Base-by-base conservation (phyloP, 768 basidiomycete genomes). In the Artomyces pyxidatus region DNA sequence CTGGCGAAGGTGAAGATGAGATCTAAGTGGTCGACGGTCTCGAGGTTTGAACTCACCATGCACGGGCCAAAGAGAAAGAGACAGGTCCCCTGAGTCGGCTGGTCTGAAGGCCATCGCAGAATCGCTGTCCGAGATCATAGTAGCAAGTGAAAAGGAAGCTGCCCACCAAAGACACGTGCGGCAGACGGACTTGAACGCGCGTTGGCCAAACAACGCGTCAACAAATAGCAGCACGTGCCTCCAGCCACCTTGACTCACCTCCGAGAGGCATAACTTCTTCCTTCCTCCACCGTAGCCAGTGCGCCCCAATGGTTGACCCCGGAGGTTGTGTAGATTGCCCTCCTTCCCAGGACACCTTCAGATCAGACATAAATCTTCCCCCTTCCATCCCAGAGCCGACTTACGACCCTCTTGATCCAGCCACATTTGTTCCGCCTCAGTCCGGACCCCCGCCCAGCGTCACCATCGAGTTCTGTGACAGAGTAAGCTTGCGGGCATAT, bases 401-500 rank as follows among this genome's bases (percentile, higher is more conserved):
- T 4, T 38, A 61, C 17, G 55, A 58, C 47, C 54, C 63, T 6
- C 56, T 74, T 37, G 75, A 83, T 52, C 68, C 73, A 3, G 62
- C 74, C 0, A 75, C 75, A 0, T 85, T 87, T 60, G 63, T 75
- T 9, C 75, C 77, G 48, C 85, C 83, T 3, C 64, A 62, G 6
- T 67, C 72, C 19, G 60, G 72, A 28, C 64, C 62, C 5, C n/a
- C 49, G 9, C 80, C 87, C 3, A 76, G 76, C 25, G 68, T 95
- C n/a, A 76, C 76, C 6, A 87, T 97, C 54, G 93, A 97, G 64
- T 97, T 91, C 61, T 97, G 93, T 64, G 89, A 94, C 63, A 73
- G 90, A 70, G 88, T 91, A 61, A 61, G 85, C 71, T 11, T 14
- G 45, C 43, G 44, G 48, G 47, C n/a, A n/a, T n/a, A n/a, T n/a